phyloP scores from a whole-genome alignment of 805 yeast species.

The Zygotorulaspora sp. region DNA sequence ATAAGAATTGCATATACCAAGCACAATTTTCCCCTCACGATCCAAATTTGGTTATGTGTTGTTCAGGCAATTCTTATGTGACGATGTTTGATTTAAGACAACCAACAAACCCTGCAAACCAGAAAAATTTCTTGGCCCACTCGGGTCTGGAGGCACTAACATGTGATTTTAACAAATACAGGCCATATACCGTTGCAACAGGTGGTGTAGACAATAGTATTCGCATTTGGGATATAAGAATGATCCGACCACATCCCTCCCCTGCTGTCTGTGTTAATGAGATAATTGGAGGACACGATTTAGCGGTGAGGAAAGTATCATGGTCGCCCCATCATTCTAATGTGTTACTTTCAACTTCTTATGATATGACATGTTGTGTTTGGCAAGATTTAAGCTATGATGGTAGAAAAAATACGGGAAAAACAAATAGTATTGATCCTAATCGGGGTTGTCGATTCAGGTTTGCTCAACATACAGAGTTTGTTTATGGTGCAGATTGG shows the following conservation, averaged over 20 bases:
- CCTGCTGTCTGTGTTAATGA: slow-evolving; percentile 58
- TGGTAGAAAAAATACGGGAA: slow-evolving; percentile 44
- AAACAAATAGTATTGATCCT: slow-evolving; percentile 43
- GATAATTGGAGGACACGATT: slow-evolving; percentile 72
- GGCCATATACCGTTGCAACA: slow-evolving; percentile 72
- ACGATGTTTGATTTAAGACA: slow-evolving; percentile 80
- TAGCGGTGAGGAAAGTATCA: slow-evolving; percentile 73
- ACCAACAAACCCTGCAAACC: slow-evolving; percentile 50
- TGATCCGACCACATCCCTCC: slow-evolving; percentile 37
- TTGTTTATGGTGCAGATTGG: slow-evolving; percentile 92
- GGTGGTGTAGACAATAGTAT: slow-evolving; percentile 89
- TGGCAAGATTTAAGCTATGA: slow-evolving; percentile 75
- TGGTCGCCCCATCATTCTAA: slow-evolving; percentile 89
- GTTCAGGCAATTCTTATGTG: slow-evolving; percentile 70
- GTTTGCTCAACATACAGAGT: slow-evolving; percentile 74
- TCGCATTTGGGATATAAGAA: slow-evolving; percentile 83
- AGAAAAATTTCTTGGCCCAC: slow-evolving; percentile 61
- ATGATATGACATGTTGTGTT: slow-evolving; percentile 87
- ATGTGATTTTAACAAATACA: slow-evolving; percentile 88
- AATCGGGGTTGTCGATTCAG: slow-evolving; percentile 51
- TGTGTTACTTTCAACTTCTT: slow-evolving; percentile 68
- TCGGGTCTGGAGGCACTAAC: slow-evolving; percentile 75
- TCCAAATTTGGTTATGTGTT: slow-evolving; percentile 57
- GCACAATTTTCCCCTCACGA: slow-evolving; percentile 83
- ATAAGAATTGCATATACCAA: slow-evolving; percentile 65